These are phyloP conservation scores for Thermoascus crustaceus DNA, from an alignment of 2,329 filamentous ascomycete genomes.

Conservation along the genomic window DNA sequence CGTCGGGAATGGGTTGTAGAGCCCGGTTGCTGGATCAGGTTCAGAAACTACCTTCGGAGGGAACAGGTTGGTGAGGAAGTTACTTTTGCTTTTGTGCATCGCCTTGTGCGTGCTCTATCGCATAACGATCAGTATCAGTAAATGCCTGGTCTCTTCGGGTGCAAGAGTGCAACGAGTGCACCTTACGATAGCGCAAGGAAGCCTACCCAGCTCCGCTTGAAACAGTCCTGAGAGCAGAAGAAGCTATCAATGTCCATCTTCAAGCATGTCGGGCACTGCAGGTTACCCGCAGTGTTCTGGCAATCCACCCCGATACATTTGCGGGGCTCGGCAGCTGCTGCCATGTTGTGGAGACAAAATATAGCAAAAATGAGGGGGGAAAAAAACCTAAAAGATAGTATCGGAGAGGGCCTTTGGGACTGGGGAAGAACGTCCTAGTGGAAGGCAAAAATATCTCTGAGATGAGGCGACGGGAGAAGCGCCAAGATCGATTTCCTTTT, in stretches of 20 bases:
- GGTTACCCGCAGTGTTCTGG: conserved; percentile 70
- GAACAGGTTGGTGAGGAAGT: conserved; percentile 63
- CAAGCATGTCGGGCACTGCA: conserved; percentile 93
- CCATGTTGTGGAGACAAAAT: conserved; percentile 14
- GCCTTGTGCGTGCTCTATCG: conserved; percentile 70
- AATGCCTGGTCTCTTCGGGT: not conserved
- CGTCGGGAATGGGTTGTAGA: conserved; percentile 85
- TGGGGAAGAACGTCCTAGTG: too few species aligned
- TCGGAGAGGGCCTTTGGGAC: too few species aligned
- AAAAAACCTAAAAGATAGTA: not conserved
- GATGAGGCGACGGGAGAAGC: too few species aligned
- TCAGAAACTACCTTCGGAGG: conserved; percentile 78
- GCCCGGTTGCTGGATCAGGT: conserved; percentile 81
- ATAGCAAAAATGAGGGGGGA: not conserved
- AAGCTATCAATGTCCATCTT: conserved; percentile 85
- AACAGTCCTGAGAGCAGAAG: conserved; percentile 98
- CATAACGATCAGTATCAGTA: conserved; percentile 11
- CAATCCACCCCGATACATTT: conserved; percentile 75
- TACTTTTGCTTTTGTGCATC: conserved; percentile 72
- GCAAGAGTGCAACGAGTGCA: conserved; percentile 10
- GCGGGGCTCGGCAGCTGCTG: conserved; percentile 25
- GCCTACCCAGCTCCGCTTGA: conserved; percentile 95
- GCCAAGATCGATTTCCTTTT: too few species aligned
- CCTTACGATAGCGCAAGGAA: conserved; percentile 21
- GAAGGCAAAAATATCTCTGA: too few species aligned